Conservation (phyloP, 768 basidiomycete genomes). For the Collybia sp. region DNA sequence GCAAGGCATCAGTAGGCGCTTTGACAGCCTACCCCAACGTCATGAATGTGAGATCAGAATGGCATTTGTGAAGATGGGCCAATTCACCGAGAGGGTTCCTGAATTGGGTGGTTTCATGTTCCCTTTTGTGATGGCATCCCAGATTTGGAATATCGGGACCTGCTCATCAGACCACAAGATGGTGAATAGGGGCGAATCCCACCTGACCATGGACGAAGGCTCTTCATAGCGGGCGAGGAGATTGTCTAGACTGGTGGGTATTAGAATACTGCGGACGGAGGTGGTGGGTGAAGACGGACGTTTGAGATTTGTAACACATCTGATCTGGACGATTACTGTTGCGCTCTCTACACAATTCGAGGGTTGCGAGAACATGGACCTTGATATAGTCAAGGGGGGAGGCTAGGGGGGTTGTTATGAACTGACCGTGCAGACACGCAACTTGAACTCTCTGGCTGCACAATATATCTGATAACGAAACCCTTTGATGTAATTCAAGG, state of each 20-base stretch:
- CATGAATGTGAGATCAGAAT: too few relatives aligned
- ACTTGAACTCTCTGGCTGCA: slow-evolving; percentile 82
- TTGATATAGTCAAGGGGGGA: slow-evolving; percentile 24
- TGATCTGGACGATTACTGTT: slow-evolving; percentile 51
- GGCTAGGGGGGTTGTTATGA: background rate
- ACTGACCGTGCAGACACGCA: slow-evolving; percentile 84
- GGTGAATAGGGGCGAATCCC: slow-evolving; percentile 95
- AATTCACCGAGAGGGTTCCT: slow-evolving; percentile 66
- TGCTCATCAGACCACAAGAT: slow-evolving; percentile 69
- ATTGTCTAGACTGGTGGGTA: slow-evolving; percentile 65
- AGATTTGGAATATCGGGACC: slow-evolving; percentile 67
- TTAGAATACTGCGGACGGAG: slow-evolving; percentile 1
- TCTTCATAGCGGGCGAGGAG: slow-evolving; percentile 90
- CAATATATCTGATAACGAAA: slow-evolving; percentile 99
- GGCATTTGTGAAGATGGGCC: too few relatives aligned
- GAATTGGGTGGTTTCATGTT: slow-evolving; percentile 84
- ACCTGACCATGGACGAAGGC: slow-evolving; percentile 96
- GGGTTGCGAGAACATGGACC: slow-evolving; percentile 73
- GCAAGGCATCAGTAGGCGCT: slow-evolving; percentile 85
- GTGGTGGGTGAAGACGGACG: slow-evolving; percentile 44
- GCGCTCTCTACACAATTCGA: slow-evolving; percentile 75
- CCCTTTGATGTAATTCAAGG: slow-evolving; percentile 96
- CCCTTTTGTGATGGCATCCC: slow-evolving; percentile 76
- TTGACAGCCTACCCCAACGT: slow-evolving; percentile 53
- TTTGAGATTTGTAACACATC: slow-evolving; percentile 57